Evolutionary conservation across 805 yeast species (phyloP).

Genomic region (Candida ascalaphidarum): DNA sequence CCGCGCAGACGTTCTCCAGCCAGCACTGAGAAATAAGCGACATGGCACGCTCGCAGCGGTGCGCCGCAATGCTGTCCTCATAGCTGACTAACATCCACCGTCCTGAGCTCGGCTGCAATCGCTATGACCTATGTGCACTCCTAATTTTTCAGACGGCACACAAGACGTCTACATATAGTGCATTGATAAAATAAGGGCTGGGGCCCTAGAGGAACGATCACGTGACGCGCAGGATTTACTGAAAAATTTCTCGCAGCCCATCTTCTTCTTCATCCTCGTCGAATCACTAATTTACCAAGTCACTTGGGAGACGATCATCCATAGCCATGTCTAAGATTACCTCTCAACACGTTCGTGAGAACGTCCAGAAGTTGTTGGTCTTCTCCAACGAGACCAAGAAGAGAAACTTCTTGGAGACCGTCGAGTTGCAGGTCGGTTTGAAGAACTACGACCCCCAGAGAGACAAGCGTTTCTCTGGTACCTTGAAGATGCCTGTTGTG

Average conservation of each 20-base stretch:
- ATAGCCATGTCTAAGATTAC: constrained; percentile 76
- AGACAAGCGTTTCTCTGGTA: constrained; percentile 99
- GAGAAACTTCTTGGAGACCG: constrained; percentile 99
- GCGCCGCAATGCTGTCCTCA: too few relatives aligned
- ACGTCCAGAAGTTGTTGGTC: constrained; percentile 87
- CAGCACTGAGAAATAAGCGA: too few relatives aligned
- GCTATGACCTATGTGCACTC: too few relatives aligned
- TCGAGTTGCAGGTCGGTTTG: constrained; percentile 98
- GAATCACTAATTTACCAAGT: constrained; percentile 43
- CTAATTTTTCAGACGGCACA: constrained; percentile 1
- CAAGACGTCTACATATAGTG: neutral
- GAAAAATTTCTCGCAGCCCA: neutral
- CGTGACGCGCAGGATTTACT: too few relatives aligned
- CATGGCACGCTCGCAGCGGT: too few relatives aligned
- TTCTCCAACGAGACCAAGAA: constrained; percentile 92
- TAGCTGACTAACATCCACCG: too few relatives aligned
- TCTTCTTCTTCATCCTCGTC: constrained; percentile 40
- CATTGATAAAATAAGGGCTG: neutral
- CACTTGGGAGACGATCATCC: constrained; percentile 67
- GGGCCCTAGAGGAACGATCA: constrained; percentile 2
- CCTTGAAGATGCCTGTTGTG: constrained; percentile 95
- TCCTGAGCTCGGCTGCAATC: too few relatives aligned
- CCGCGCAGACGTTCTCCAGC: too few relatives aligned
- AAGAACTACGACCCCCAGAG: constrained; percentile 99
- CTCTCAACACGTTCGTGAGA: constrained; percentile 89